phyloP scores from a whole-genome alignment of 2,329 filamentous ascomycete genomes.

The Beauveria varroae region DNA sequence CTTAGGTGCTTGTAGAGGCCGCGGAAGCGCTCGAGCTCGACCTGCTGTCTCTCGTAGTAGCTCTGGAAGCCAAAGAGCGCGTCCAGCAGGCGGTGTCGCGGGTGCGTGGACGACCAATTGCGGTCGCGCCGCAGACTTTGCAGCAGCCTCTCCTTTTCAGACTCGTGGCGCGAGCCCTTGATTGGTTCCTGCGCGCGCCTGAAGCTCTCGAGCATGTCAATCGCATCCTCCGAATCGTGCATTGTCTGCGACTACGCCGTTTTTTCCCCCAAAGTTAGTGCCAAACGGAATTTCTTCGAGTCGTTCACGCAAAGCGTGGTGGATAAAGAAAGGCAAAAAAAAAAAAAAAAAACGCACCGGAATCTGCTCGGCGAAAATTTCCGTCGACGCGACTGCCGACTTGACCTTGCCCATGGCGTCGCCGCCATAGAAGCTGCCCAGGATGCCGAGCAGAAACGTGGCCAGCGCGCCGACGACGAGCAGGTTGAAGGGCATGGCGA shows the following conservation, averaged over 20 bases:
- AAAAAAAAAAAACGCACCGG: background rate
- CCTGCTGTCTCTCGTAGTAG: conserved; percentile 27
- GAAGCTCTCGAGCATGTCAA: conserved; percentile 5
- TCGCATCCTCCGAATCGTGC: conserved; percentile 1
- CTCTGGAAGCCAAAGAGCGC: conserved; percentile 29
- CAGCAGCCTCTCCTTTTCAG: conserved; percentile 1
- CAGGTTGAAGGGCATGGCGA: conserved; percentile 5
- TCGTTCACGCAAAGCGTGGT: too few relatives aligned
- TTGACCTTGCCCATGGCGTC: background rate
- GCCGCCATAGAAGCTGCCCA: background rate
- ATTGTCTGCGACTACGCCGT: background rate
- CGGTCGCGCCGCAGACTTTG: background rate
- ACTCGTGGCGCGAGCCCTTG: conserved; percentile 3
- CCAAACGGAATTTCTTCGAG: background rate
- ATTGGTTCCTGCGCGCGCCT: background rate
- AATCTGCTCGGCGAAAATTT: conserved; percentile 7
- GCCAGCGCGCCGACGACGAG: conserved; percentile 1
- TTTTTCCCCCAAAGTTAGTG: background rate
- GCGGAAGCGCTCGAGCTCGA: conserved; percentile 28
- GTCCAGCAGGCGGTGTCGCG: conserved; percentile 32
- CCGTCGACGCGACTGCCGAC: background rate
- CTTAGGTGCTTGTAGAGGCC: conserved; percentile 29
- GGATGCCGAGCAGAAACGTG: background rate
- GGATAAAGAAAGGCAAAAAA: background rate
- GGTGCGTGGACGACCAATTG: conserved; percentile 27